Base-by-base conservation (phyloP, 2,329 filamentous ascomycete genomes). In the Colletotrichum magnum region DNA sequence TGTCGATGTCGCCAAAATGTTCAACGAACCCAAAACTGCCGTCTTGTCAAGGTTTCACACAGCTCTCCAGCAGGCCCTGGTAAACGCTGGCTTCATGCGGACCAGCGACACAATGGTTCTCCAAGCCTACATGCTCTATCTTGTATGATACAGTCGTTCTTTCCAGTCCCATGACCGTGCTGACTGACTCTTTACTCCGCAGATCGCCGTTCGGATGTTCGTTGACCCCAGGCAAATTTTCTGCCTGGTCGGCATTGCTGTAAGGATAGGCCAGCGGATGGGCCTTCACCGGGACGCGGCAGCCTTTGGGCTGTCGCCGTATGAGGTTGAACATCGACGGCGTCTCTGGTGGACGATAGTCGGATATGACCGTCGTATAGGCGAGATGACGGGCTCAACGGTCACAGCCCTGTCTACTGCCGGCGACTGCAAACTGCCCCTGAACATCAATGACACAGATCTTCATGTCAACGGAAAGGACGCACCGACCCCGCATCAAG, bases 331-430 rank as follows among this genome's bases (percentile, higher is more conserved):
- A 79, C 87, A 92, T 78, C 87, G 91, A n/a, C 87, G 92, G 58
- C 85, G 92, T 45, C 80, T 94, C 1, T 94, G 91, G 92, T 94
- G 91, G 91, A 88, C 89, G 39, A 83, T 94, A 16, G 85, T 91
- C 15, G 83, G 89, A 28, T 91, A 93, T 72, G 92, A 94, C 77
- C 84, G 87, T 69, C 89, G 92, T 24, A 87, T 93, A 45, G 86
- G 89, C 65, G 92, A 94, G 76, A 87, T 93, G 77, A 86, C 88
- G 4, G 87, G 88, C 57, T 88, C 86, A 18, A 83, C 85, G 41
- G 85, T 89, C 62, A 89, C 87, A 5, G 87, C 86, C 0, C 80
- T 89, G 28, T 87, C 86, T 1, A 86, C 81, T 43, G 82, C 82
- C 10, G 83, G 83, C 10, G 87, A 89, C 74, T 88, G 87, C 77